phyloP scores from a whole-genome alignment of 441 rosid genomes.

The Populus trichocarpa region DNA sequence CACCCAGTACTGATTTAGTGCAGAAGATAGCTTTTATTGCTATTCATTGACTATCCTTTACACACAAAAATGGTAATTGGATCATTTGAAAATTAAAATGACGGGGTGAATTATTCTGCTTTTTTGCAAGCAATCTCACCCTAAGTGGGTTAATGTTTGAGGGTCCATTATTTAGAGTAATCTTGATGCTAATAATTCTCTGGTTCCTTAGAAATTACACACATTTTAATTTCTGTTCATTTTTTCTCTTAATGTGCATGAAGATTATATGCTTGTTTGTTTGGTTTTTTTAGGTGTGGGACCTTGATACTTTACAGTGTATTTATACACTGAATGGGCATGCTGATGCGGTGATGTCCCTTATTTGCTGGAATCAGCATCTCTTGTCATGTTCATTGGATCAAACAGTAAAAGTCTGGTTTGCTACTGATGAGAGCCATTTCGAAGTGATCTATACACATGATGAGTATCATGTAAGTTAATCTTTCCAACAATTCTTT shows the following conservation, averaged over 20 bases:
- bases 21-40: background rate
- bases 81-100: background rate
- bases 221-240: background rate
- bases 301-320: slow-evolving; percentile 64
- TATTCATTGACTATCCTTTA: background rate
- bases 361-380: slow-evolving; percentile 83
- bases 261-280: background rate
- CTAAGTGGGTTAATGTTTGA: background rate
- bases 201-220: background rate
- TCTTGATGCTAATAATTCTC: slow-evolving; percentile 1
- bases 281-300: slow-evolving; percentile 53
- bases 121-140: background rate
- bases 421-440: slow-evolving; percentile 56
- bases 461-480: slow-evolving; percentile 55
- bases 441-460: slow-evolving; percentile 73
- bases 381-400: slow-evolving; percentile 89
- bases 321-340: slow-evolving; percentile 65
- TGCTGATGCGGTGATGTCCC: slow-evolving; percentile 74
- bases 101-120: background rate
- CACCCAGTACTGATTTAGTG: background rate
- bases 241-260: background rate
- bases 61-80: background rate
- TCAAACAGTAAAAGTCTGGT: slow-evolving; percentile 84
- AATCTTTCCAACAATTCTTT: background rate
- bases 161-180: background rate